Percentiles rank a stretch among this genome's conserved stretches.
Evolutionary conservation across 2,329 filamentous ascomycete genomes (phyloP).

Genomic region (Diaporthe destruens): DNA sequence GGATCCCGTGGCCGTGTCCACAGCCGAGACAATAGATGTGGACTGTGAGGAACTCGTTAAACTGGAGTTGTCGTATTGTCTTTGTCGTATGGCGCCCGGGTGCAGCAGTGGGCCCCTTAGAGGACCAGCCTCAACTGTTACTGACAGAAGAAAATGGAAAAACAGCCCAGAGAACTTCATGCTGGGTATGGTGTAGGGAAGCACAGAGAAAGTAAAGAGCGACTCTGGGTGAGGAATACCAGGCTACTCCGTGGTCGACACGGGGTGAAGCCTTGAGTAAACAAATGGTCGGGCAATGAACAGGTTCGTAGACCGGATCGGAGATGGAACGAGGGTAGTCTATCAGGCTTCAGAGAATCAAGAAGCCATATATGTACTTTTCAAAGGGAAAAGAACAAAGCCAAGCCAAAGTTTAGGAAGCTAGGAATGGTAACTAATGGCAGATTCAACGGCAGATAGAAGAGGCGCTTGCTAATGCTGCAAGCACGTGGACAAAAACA

Average conservation of each 20-base stretch:
- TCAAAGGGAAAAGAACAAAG: background rate
- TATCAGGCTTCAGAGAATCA: conserved; percentile 15
- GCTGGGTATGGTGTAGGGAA: conserved; percentile 8
- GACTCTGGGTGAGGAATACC: conserved; percentile 27
- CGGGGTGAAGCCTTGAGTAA: background rate
- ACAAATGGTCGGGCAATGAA: background rate
- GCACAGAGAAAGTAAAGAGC: conserved; percentile 24
- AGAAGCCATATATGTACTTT: conserved; percentile 14
- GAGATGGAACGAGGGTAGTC: conserved; percentile 19
- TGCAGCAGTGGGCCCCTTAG: conserved; percentile 32
- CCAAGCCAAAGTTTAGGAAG: background rate
- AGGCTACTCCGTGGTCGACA: conserved; percentile 17
- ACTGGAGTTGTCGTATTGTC: conserved; percentile 36
- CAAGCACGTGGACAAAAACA: conserved; percentile 18
- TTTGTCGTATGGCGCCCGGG: conserved; percentile 28
- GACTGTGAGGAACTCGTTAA: background rate
- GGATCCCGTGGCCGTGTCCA: background rate
- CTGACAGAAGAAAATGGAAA: conserved; percentile 38
- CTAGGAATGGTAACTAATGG: conserved; percentile 18
- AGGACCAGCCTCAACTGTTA: conserved; percentile 43
- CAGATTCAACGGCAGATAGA: background rate
- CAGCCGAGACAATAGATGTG: conserved; percentile 1
- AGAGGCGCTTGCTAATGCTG: conserved; percentile 1
- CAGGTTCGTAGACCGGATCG: background rate
- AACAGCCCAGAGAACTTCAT: conserved; percentile 34